These are phyloP conservation scores for Bipolaris cookei DNA, from an alignment of 2,329 filamentous ascomycete genomes.

Conservation along the genomic window DNA sequence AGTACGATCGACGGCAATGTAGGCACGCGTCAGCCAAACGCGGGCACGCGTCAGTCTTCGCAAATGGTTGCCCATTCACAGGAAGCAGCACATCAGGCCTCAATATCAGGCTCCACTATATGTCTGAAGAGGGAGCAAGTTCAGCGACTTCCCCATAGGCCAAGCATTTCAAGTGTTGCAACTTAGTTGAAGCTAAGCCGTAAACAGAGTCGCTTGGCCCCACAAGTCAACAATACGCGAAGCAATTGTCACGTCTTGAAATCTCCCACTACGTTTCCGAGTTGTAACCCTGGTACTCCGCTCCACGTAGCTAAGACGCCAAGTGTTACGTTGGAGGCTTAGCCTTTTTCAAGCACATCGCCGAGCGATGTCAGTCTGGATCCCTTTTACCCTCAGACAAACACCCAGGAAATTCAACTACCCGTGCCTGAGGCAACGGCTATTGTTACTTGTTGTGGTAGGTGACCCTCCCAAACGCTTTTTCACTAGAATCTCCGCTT, in stretches of 20 bases:
- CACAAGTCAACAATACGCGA: constrained; percentile 25
- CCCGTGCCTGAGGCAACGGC: constrained; percentile 22
- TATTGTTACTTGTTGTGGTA: constrained; percentile 22
- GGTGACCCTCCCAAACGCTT: constrained; percentile 13
- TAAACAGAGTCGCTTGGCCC: constrained; percentile 22
- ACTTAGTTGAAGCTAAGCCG: constrained; percentile 34
- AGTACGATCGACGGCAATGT: constrained; percentile 15
- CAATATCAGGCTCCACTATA: constrained; percentile 13
- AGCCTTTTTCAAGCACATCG: constrained; percentile 36
- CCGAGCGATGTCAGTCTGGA: constrained; percentile 24
- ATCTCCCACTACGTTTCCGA: constrained; percentile 20
- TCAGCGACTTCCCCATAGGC: constrained; percentile 16
- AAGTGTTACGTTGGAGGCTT: constrained; percentile 43
- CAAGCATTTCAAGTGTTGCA: constrained; percentile 39
- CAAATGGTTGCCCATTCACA: constrained; percentile 24
- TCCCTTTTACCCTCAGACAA: constrained; percentile 22
- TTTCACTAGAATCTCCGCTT: constrained; percentile 8
- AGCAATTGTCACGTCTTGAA: constrained; percentile 26
- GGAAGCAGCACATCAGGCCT: constrained; percentile 21
- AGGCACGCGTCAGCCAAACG: constrained; percentile 27
- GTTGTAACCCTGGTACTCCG: constrained; percentile 14
- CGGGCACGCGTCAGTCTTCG: constrained; percentile 28
- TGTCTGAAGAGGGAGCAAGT: constrained; percentile 9
- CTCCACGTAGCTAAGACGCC: constrained; percentile 31
- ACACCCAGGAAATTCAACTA: constrained; percentile 28